Percentiles rank a stretch among this genome's conserved stretches.
Evolutionary conservation across 305 asterid species (phyloP).

Genomic region (Rubia balearica): DNA sequence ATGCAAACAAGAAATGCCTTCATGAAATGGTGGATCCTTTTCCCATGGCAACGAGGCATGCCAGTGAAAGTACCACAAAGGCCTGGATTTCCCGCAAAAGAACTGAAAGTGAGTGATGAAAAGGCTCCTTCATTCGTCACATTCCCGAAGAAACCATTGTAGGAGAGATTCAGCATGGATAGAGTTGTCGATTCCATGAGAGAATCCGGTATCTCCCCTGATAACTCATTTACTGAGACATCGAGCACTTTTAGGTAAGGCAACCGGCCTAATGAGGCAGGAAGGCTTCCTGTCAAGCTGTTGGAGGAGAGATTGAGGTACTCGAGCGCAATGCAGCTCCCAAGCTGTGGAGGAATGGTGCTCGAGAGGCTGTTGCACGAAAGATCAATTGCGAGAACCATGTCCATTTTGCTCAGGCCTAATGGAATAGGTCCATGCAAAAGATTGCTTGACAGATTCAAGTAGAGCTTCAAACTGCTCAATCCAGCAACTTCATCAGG

Average conservation of each 20-base stretch:
- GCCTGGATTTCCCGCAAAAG: constrained; percentile 47
- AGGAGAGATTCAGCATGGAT: constrained; percentile 49
- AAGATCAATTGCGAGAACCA: constrained; percentile 70
- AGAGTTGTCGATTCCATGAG: constrained; percentile 44
- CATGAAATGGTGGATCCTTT: constrained; percentile 34
- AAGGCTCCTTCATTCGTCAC: constrained; percentile 45
- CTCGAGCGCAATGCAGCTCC: constrained; percentile 79
- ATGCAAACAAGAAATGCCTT: constrained; percentile 59
- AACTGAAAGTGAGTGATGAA: constrained; percentile 28
- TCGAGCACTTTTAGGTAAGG: constrained; percentile 60
- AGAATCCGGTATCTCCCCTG: constrained; percentile 48
- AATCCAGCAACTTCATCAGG: constrained; percentile 69
- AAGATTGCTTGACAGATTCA: constrained; percentile 61
- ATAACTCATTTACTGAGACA: constrained; percentile 49
- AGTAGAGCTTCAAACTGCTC: constrained; percentile 54
- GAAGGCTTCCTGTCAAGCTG: constrained; percentile 42
- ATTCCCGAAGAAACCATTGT: constrained; percentile 52
- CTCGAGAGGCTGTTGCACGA: constrained; percentile 62
- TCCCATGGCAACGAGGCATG: constrained; percentile 35
- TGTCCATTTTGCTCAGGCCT: constrained; percentile 77
- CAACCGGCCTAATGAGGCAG: constrained; percentile 45
- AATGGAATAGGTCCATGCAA: constrained; percentile 55
- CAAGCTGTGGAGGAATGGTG: constrained; percentile 57
- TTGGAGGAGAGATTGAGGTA: constrained; percentile 48
- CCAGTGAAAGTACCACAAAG: constrained; percentile 63